Evolutionary conservation across 164 flowering plant genomes (phyloP).

Genomic region (Liquidambar formosana): DNA sequence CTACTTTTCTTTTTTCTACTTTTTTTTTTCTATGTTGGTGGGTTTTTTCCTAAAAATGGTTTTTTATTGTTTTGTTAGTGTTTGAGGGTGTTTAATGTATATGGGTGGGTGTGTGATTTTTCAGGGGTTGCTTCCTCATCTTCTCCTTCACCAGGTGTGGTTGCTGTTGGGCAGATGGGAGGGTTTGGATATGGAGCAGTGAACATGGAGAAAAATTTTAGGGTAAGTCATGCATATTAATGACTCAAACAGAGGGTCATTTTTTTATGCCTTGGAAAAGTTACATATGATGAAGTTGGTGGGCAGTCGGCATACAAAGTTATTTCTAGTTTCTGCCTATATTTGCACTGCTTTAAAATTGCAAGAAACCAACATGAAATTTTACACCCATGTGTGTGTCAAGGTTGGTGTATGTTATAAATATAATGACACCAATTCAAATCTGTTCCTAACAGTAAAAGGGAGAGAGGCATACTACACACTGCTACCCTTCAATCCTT

Average conservation of each 20-base stretch:
- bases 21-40: background rate
- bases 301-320: too few relatives aligned
- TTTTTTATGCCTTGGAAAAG: background rate
- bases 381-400: background rate
- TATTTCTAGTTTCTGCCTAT: background rate
- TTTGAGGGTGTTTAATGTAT: background rate
- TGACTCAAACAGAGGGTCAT: background rate
- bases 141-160: conserved; percentile 33
- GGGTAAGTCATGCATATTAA: conserved; percentile 41
- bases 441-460: background rate
- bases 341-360: background rate
- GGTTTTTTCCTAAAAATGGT: background rate
- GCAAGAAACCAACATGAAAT: background rate
- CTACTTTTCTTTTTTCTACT: background rate
- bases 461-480: background rate
- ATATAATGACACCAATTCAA: background rate
- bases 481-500: background rate
- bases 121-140: conserved; percentile 37
- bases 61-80: too few relatives aligned
- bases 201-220: conserved; percentile 70
- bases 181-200: conserved; percentile 58
- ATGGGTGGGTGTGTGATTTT: conserved; percentile 7
- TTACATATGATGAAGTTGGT: background rate
- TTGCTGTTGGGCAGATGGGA: conserved; percentile 52
- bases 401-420: background rate